These are phyloP conservation scores for Elymus sibiricus DNA, from an alignment of 176 grass and related monocot genomes.

Conservation along the genomic window DNA sequence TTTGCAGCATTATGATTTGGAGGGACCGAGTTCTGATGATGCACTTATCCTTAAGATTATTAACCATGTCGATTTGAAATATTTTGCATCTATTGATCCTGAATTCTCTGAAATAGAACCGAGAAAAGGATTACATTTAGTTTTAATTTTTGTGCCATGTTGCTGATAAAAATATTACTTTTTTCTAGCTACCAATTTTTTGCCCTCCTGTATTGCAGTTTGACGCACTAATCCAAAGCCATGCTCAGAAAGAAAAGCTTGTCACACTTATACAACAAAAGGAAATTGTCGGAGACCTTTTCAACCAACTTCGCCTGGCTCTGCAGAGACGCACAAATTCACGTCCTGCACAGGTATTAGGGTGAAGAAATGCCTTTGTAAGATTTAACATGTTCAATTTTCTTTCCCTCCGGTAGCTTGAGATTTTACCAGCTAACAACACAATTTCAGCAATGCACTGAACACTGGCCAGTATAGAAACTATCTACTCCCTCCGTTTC, in stretches of 20 bases:
- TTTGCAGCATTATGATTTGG: no score
- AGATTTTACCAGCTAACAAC: not conserved
- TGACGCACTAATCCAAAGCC: slow-evolving; percentile 71
- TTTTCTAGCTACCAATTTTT: not conserved
- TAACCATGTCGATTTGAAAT: not conserved
- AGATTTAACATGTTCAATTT: slow-evolving; percentile 9
- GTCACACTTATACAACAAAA: slow-evolving; percentile 91
- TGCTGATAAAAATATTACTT: not conserved
- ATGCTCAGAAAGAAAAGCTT: slow-evolving; percentile 62
- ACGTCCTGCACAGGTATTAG: slow-evolving; percentile 83
- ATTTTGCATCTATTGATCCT: slow-evolving; percentile 1
- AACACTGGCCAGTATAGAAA: not conserved
- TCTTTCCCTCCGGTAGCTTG: not conserved
- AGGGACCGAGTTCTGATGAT: slow-evolving; percentile 1
- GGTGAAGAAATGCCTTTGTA: slow-evolving; percentile 12
- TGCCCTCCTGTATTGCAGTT: slow-evolving; percentile 50
- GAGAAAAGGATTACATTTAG: slow-evolving; percentile 3
- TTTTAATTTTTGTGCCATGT: slow-evolving; percentile 1
- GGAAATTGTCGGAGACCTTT: slow-evolving; percentile 89
- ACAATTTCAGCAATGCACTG: not conserved
- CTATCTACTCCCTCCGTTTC: no score
- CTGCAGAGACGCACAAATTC: slow-evolving; percentile 70
- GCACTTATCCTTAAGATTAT: not conserved
- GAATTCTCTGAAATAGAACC: slow-evolving; percentile 16
- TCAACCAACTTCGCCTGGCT: slow-evolving; percentile 88